Conservation (phyloP, 768 basidiomycete species). For the Psilocybe tampanensis region DNA sequence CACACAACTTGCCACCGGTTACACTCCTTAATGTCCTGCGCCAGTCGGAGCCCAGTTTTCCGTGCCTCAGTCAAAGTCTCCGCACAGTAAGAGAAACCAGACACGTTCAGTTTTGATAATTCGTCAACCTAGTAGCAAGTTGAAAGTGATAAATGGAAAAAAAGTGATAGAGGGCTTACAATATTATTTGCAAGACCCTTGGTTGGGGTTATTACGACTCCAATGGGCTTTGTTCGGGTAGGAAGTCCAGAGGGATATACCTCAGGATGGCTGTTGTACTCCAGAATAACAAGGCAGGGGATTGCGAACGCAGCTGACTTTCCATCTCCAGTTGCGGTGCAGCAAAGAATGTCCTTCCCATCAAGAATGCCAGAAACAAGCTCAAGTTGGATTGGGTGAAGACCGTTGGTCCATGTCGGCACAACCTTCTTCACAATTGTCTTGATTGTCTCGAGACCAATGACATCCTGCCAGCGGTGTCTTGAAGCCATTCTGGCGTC, state of each 20-base stretch:
- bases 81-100: conserved; percentile 9
- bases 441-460: not conserved
- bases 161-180: conserved; percentile 5
- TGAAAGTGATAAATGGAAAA: not conserved
- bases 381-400: conserved; percentile 2
- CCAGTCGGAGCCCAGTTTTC: conserved; percentile 7
- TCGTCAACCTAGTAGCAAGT: conserved; percentile 11
- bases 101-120: conserved; percentile 5
- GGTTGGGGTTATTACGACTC: conserved; percentile 24
- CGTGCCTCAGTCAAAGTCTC: conserved; percentile 10
- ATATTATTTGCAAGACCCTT: conserved; percentile 25
- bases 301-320: conserved; percentile 3
- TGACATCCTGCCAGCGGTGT: conserved; percentile 2
- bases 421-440: conserved; percentile 1
- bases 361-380: conserved; percentile 4
- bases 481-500: not conserved
- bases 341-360: conserved; percentile 4
- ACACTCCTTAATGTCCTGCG: conserved; percentile 2
- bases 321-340: conserved; percentile 4
- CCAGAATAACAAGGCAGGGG: not conserved
- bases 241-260: conserved; percentile 11
- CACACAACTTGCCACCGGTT: conserved; percentile 16
- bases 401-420: not conserved
- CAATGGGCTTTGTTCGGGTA: conserved; percentile 12
- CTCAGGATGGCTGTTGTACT: conserved; percentile 1